phyloP scores from a whole-genome alignment of 164 flowering plant species.

The Tinospora cordifolia region DNA sequence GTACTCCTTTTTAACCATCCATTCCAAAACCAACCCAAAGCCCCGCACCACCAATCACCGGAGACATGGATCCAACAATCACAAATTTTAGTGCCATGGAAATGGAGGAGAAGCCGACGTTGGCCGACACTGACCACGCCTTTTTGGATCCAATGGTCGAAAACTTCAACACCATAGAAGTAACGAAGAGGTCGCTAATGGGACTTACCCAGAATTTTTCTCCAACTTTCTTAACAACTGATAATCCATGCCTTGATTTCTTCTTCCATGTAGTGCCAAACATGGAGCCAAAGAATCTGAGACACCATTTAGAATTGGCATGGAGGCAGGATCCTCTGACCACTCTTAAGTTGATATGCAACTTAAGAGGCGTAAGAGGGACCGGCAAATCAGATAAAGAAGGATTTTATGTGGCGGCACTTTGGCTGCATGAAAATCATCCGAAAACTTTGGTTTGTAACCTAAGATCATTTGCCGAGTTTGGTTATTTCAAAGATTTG shows the following conservation, averaged over 20 bases:
- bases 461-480: constrained; percentile 19
- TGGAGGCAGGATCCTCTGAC: constrained; percentile 38
- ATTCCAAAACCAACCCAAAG: too few relatives aligned
- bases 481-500: constrained; percentile 35
- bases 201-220: constrained; percentile 39
- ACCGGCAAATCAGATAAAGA: constrained; percentile 42
- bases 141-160: background rate
- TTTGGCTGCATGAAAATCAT: constrained; percentile 38
- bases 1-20: too few relatives aligned
- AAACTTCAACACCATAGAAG: too few relatives aligned
- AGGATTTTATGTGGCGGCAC: constrained; percentile 32
- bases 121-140: background rate
- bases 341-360: constrained; percentile 46
- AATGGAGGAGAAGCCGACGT: too few relatives aligned
- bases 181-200: too few relatives aligned
- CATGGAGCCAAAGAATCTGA: constrained; percentile 27
- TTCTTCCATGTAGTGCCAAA: constrained; percentile 55
- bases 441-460: constrained; percentile 35
- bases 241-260: constrained; percentile 55
- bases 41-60: too few relatives aligned
- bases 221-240: constrained; percentile 36
- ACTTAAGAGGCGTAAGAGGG: constrained; percentile 53
- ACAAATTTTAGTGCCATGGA: too few relatives aligned
- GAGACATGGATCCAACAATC: too few relatives aligned
- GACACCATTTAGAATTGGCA: constrained; percentile 19